Evolutionary conservation across 176 grass and related monocot species (phyloP), one percentile per base, ranked within the genome.

Genomic region (Bromus sterilis): DNA sequence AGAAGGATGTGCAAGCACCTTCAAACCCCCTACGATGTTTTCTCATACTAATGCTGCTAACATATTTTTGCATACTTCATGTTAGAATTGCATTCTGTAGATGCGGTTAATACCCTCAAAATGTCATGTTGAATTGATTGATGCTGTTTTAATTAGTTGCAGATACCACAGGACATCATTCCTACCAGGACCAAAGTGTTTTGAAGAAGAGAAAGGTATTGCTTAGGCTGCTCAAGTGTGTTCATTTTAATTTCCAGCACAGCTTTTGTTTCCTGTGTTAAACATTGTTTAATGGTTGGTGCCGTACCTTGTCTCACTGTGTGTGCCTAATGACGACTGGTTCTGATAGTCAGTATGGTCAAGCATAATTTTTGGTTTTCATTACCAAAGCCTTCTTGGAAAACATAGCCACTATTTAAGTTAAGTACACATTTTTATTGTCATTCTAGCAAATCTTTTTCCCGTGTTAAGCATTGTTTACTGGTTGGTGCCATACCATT

Each of bases 161-260:
- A 93, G 75, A 85, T 62, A 64, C 56, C 26, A 55, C 61, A 39
- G 74, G 56, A 15, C 29, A 33, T 68, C 37, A 81, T 31, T 93
- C 84, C 70, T 78, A 61, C 58, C 66, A 81, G 49, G 89, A 63
- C 49, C 77, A 80, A 88, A 87, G 65, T 77, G 58, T 63, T 56
- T 23, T 53, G 69, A 95, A 93, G 80, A 98, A 87, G 86, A 98
- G 90, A 79, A 95, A 98, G 96, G 96, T 98, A 77, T 24, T 87
- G 62, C 41, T 77, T 84, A 56, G 28, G 66, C 34, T 78, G 55
- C 70, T 24, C 33, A 82, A 4, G 5, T 40, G 16, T 1, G 18
- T 78, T 71, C 2, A 77, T 82, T 66, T 65, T 56, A 21, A 34
- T 65, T 30, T 84, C 28, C 25, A 18, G 48, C 68, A 80, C 42